A percentile compares a stretch with the other conserved stretches of the same genome.
Conservation (phyloP, 2,329 filamentous ascomycete genomes). For the Thielaviopsis euricoi region DNA sequence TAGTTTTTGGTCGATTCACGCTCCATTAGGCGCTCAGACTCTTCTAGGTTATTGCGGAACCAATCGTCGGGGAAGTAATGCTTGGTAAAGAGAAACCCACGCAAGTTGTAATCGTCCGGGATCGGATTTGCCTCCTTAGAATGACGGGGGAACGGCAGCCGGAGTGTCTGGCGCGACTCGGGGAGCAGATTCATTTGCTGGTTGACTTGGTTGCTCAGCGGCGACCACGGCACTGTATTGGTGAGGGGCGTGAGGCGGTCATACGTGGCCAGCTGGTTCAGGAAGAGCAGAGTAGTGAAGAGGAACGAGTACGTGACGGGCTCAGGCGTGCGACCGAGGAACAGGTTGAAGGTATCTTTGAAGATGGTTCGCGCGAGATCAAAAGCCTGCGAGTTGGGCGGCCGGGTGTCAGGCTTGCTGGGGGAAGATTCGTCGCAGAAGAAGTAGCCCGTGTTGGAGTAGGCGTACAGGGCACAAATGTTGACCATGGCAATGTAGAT, state of each 20-base stretch:
- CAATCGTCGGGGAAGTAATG: constrained; percentile 41
- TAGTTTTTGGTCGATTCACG: constrained; percentile 5
- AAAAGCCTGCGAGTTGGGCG: too few relatives aligned
- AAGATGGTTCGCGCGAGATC: background rate
- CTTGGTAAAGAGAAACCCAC: constrained; percentile 44
- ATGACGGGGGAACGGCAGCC: background rate
- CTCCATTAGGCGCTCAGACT: constrained; percentile 52
- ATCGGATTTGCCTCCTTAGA: constrained; percentile 26
- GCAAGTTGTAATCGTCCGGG: constrained; percentile 52
- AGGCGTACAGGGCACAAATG: constrained; percentile 34
- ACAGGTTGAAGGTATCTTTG: background rate
- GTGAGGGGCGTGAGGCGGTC: constrained; percentile 29
- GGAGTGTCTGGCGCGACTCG: background rate
- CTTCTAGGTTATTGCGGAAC: constrained; percentile 45
- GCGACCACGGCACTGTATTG: constrained; percentile 34
- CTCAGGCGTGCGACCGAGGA: background rate
- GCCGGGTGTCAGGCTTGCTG: too few relatives aligned
- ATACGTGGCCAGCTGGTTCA: background rate
- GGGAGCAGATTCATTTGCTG: constrained; percentile 15
- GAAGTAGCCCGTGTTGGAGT: constrained; percentile 21
- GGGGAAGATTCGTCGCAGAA: background rate
- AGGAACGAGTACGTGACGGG: background rate
- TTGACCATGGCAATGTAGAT: constrained; percentile 41
- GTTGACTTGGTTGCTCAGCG: constrained; percentile 27
- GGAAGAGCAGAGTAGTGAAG: background rate